A percentile compares a stretch with the other conserved stretches of the same genome.
phyloP scores from a whole-genome alignment of 129 eudicot species.

The Apium graveolens region DNA sequence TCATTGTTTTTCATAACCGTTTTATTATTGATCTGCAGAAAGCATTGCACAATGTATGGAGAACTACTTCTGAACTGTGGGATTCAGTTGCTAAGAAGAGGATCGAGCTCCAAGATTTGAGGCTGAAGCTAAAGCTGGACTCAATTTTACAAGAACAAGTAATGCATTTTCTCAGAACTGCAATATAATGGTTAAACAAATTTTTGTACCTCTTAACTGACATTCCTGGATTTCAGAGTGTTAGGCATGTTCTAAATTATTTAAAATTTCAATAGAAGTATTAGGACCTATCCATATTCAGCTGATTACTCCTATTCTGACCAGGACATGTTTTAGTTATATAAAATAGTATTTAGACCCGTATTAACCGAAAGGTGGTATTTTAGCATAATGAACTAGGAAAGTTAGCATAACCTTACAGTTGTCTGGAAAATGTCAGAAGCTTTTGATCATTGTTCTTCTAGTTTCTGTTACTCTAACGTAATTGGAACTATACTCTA shows the following conservation, averaged over 20 bases:
- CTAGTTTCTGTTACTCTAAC: neutral
- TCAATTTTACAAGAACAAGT: slow-evolving; percentile 62
- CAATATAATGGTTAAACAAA: neutral
- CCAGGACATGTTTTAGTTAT: neutral
- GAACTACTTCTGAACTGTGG: slow-evolving; percentile 48
- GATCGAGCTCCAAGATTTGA: slow-evolving; percentile 48
- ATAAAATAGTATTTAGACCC: neutral
- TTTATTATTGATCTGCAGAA: slow-evolving; percentile 37
- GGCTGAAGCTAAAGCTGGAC: slow-evolving; percentile 55
- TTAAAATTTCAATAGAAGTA: neutral
- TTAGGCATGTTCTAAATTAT: neutral
- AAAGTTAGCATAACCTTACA: neutral
- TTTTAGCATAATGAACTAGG: neutral
- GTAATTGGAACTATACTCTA: too few relatives aligned
- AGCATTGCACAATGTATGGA: slow-evolving; percentile 57
- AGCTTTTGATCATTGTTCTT: neutral
- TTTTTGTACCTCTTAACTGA: neutral
- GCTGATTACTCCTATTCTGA: neutral
- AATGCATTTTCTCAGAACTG: slow-evolving; percentile 15
- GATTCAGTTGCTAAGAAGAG: slow-evolving; percentile 55
- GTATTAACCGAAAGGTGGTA: neutral
- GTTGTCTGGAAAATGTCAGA: neutral
- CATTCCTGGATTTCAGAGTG: neutral
- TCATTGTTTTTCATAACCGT: neutral
- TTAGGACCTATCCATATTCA: neutral